Percentiles rank a stretch among this genome's conserved stretches.
These are phyloP conservation scores for Areca catechu DNA, from an alignment of 176 grass and related monocot genomes.

Conservation along the genomic window DNA sequence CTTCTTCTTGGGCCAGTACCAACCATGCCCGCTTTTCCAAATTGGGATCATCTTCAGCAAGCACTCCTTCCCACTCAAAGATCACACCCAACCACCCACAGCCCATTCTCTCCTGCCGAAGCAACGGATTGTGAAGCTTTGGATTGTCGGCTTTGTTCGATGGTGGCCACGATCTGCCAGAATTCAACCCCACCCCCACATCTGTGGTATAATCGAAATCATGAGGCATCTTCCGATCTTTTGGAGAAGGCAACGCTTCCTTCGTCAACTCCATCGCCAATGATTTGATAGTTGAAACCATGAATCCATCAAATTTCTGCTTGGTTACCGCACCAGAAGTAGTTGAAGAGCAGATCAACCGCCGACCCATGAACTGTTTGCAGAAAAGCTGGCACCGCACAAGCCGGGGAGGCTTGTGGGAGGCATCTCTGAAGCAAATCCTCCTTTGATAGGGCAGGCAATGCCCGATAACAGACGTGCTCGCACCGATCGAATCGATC, in stretches of 20 bases:
- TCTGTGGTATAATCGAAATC: constrained; percentile 29
- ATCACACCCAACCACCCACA: constrained; percentile 88
- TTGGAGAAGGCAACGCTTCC: constrained; percentile 32
- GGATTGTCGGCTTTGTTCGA: constrained; percentile 65
- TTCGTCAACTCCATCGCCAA: constrained; percentile 50
- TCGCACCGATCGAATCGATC: constrained; percentile 63
- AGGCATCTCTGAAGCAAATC: constrained; percentile 7
- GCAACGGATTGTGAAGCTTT: constrained; percentile 64
- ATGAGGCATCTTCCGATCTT: constrained; percentile 38
- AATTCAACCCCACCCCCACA: constrained; percentile 26
- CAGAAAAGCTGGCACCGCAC: constrained; percentile 30
- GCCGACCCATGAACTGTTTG: constrained; percentile 11
- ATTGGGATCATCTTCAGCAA: constrained; percentile 67
- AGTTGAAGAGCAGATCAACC: constrained; percentile 9
- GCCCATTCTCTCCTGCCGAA: constrained; percentile 72
- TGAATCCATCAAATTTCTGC: constrained; percentile 1
- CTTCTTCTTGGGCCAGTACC: constrained; percentile 54
- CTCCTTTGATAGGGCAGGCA: constrained; percentile 45
- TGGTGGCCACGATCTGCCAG: constrained; percentile 46
- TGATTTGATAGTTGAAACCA: constrained; percentile 37
- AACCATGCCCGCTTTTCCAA: constrained; percentile 70
- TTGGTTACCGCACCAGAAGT: constrained; percentile 10
- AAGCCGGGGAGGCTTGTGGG: constrained; percentile 23
- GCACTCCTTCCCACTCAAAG: constrained; percentile 88
- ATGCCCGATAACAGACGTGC: constrained; percentile 57